Evolutionary conservation across 768 basidiomycete genomes (phyloP).

Genomic region (Trametes elegans): DNA sequence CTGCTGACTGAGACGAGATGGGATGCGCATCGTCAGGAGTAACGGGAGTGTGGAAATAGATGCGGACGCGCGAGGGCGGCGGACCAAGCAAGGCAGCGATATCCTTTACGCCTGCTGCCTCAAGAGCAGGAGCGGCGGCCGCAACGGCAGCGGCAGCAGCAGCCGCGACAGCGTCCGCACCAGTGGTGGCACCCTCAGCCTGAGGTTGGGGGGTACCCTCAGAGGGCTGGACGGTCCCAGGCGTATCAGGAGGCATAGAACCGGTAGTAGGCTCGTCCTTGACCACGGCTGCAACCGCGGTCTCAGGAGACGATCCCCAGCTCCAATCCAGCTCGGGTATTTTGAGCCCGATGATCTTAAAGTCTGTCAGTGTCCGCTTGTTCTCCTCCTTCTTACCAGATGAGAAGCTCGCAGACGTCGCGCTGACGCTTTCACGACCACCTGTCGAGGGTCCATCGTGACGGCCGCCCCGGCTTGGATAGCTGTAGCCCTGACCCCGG

Average conservation of each 20-base stretch:
- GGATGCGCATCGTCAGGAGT: slow-evolving; percentile 78
- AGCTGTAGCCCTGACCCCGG: slow-evolving; percentile 56
- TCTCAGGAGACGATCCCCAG: slow-evolving; percentile 65
- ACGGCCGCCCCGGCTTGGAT: slow-evolving; percentile 37
- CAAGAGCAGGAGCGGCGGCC: slow-evolving; percentile 19
- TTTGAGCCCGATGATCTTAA: slow-evolving; percentile 91
- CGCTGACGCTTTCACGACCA: slow-evolving; percentile 46
- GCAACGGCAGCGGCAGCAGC: slow-evolving; percentile 9
- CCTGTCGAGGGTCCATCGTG: slow-evolving; percentile 37
- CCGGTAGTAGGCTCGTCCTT: slow-evolving; percentile 26
- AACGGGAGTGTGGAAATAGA: slow-evolving; percentile 90
- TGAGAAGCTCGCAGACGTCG: slow-evolving; percentile 22
- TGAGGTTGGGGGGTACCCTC: slow-evolving; percentile 15
- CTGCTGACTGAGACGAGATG: slow-evolving; percentile 59
- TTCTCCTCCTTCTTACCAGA: slow-evolving; percentile 84
- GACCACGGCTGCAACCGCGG: slow-evolving; percentile 22
- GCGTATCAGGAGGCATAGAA: slow-evolving; percentile 12
- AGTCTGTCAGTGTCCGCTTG: slow-evolving; percentile 92
- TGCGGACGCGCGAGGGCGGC: slow-evolving; percentile 80
- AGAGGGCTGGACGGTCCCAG: slow-evolving; percentile 29
- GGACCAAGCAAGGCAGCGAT: slow-evolving; percentile 31
- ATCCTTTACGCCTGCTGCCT: slow-evolving; percentile 22
- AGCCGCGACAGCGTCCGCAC: slow-evolving; percentile 16
- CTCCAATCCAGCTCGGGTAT: slow-evolving; percentile 82
- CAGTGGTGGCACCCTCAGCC: slow-evolving; percentile 16